Conservation (phyloP, 2,329 filamentous ascomycete genomes). For the Diaporthe citri region DNA sequence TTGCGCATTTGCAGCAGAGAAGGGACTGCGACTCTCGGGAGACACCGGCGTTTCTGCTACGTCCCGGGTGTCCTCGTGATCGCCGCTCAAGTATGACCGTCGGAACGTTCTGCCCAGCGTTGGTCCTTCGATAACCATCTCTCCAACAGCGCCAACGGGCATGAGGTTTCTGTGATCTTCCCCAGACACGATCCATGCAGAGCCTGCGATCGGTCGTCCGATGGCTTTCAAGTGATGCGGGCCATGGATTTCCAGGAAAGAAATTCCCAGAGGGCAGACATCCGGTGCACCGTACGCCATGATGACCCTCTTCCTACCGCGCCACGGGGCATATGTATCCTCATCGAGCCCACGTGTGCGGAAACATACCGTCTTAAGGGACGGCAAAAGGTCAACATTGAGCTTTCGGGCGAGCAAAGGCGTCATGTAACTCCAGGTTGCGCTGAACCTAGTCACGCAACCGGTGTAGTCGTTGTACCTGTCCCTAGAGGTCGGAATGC, state of each 20-base stretch:
- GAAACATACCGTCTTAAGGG: constrained; percentile 58
- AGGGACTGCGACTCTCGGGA: constrained; percentile 49
- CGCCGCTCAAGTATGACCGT: constrained; percentile 19
- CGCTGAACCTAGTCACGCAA: constrained; percentile 63
- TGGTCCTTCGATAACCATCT: constrained; percentile 67
- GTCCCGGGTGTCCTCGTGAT: constrained; percentile 29
- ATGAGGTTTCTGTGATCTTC: constrained; percentile 63
- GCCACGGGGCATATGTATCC: constrained; percentile 62
- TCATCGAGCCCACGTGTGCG: constrained; percentile 63
- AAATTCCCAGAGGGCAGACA: constrained; percentile 64
- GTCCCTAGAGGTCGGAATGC: constrained; percentile 65
- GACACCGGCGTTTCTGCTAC: constrained; percentile 46
- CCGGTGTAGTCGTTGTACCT: constrained; percentile 62
- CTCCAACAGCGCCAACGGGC: constrained; percentile 61
- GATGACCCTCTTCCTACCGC: constrained; percentile 59
- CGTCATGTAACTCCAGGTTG: constrained; percentile 68
- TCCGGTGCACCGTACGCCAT: constrained; percentile 66
- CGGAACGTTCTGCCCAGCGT: constrained; percentile 54
- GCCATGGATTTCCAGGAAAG: constrained; percentile 58
- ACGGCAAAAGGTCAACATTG: constrained; percentile 52
- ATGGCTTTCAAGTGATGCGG: constrained; percentile 57
- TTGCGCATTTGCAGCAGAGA: constrained; percentile 38
- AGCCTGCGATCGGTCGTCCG: constrained; percentile 61
- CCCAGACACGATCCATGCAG: constrained; percentile 66
- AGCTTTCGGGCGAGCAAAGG: constrained; percentile 67